phyloP scores from a whole-genome alignment of 352 stramenopile genomes.

The Pythium guiyangense region DNA sequence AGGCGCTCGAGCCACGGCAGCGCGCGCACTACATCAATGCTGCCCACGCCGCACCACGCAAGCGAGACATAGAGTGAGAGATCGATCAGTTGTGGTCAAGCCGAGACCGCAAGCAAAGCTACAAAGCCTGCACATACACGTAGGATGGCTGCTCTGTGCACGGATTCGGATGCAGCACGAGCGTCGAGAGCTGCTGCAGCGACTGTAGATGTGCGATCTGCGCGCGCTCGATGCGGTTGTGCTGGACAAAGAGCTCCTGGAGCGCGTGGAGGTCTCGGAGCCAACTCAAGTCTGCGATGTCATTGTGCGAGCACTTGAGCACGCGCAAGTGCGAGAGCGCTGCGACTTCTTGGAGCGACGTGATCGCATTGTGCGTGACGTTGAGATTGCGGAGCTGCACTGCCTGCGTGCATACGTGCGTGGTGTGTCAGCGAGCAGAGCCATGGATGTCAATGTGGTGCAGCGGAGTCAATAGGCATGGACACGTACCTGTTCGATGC shows the following conservation, averaged over 20 bases:
- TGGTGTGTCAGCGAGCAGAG: neutral
- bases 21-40: constrained; percentile 26
- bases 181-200: constrained; percentile 33
- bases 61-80: neutral
- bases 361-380: constrained; percentile 55
- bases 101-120: too few relatives aligned
- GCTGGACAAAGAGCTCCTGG: constrained; percentile 53
- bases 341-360: constrained; percentile 36
- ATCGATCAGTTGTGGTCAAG: too few relatives aligned
- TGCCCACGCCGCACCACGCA: constrained; percentile 11
- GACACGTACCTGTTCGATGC: constrained; percentile 34
- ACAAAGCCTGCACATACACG: constrained; percentile 31
- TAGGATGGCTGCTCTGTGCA: constrained; percentile 50
- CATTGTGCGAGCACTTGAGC: constrained; percentile 57
- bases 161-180: constrained; percentile 68
- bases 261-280: constrained; percentile 25
- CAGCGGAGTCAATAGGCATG: too few relatives aligned
- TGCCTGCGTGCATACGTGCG: constrained; percentile 24
- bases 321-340: constrained; percentile 32
- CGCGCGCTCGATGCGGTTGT: constrained; percentile 45
- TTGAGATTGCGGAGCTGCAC: constrained; percentile 51
- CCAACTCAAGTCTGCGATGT: constrained; percentile 45
- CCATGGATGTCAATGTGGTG: too few relatives aligned
- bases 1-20: constrained; percentile 50
- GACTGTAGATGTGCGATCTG: constrained; percentile 44